phyloP scores from a whole-genome alignment of 2,329 filamentous ascomycete species.

The Talaromyces atroroseus region DNA sequence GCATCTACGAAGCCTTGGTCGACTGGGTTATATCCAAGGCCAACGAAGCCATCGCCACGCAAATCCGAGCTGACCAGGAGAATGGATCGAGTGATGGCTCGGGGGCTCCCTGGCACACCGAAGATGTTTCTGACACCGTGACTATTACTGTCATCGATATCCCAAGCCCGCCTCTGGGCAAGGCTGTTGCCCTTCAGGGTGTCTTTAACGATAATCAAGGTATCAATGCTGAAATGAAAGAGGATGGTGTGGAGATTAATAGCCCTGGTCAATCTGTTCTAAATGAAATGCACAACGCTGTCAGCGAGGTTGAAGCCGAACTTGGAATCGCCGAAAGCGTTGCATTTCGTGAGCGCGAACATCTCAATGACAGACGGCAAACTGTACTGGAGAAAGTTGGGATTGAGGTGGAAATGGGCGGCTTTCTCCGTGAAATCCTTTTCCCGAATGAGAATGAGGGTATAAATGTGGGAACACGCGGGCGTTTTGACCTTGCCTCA shows the following conservation, averaged over 20 bases:
- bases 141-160: conserved; percentile 84
- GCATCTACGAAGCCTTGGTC: conserved; percentile 87
- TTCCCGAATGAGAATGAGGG: conserved; percentile 73
- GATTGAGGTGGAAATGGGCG: conserved; percentile 72
- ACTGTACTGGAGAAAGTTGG: conserved; percentile 80
- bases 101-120: conserved; percentile 61
- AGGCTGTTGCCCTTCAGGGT: conserved; percentile 80
- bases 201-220: conserved; percentile 90
- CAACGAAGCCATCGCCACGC: conserved; percentile 73
- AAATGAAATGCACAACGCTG: conserved; percentile 79
- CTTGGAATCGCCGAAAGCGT: conserved; percentile 67
- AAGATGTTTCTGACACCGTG: conserved; percentile 71
- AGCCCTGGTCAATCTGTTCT: conserved; percentile 73
- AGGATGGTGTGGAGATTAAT: conserved; percentile 77
- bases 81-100: conserved; percentile 63
- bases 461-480: conserved; percentile 71
- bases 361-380: conserved; percentile 75
- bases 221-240: conserved; percentile 96
- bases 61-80: conserved; percentile 61
- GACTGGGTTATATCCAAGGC: conserved; percentile 91
- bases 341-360: conserved; percentile 65
- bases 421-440: conserved; percentile 74
- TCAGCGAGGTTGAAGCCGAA: conserved; percentile 70
- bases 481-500: conserved; percentile 70
- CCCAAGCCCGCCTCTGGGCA: conserved; percentile 71